A percentile compares a stretch with the other conserved stretches of the same genome.
Conservation (phyloP, 108 stramenopile species). For the Cyclotella cryptica region DNA sequence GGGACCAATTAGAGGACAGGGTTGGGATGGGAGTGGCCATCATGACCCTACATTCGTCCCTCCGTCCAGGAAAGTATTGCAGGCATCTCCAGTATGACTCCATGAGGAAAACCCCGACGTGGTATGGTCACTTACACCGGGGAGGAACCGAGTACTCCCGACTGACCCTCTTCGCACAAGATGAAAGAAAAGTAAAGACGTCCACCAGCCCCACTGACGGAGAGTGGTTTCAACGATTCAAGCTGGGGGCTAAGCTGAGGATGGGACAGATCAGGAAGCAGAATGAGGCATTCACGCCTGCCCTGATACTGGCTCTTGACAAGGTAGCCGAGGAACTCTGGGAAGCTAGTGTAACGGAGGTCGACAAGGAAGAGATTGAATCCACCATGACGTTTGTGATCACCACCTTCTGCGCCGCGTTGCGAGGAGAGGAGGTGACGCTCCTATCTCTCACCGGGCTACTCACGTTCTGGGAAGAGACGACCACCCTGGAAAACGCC, state of each 20-base stretch:
- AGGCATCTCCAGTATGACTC: no score
- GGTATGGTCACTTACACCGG: neutral
- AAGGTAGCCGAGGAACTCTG: no score
- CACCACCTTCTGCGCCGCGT: neutral
- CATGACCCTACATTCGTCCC: neutral
- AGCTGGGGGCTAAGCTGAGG: constrained; percentile 9
- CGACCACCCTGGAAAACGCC: neutral
- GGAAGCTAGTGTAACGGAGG: neutral
- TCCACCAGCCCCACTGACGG: neutral
- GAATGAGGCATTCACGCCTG: no score
- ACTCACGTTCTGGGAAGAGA: constrained; percentile 26
- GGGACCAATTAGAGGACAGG: constrained; percentile 5
- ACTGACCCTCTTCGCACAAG: no score
- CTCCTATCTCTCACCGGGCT: constrained; percentile 17
- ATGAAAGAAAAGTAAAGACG: neutral
- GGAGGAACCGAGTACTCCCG: no score
- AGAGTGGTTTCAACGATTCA: no score
- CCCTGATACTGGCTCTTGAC: neutral
- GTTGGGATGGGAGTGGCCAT: no score
- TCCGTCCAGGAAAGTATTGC: neutral
- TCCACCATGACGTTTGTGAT: neutral
- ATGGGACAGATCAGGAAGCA: constrained; percentile 20
- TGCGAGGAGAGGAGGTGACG: constrained; percentile 21
- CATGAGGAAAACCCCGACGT: constrained; percentile 18
- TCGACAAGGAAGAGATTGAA: neutral